phyloP scores from a whole-genome alignment of 345 rosid genomes.

The thale cress (Arabidopsis thaliana) region TAIR10.1 NC_003074.8:9639001-9639500 shows the following conservation, averaged over 20 bases:
- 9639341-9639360: conserved; percentile 45
- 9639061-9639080: too few relatives aligned
- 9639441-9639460: conserved; percentile 44
- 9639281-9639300: conserved; percentile 43
- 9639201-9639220: too few relatives aligned
- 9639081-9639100: too few relatives aligned
- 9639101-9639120: too few relatives aligned
- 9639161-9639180: too few relatives aligned
- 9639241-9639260: conserved; percentile 39
- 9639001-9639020: too few relatives aligned
- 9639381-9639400: conserved; percentile 55
- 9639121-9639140: too few relatives aligned
- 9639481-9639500: conserved; percentile 51
- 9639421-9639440: conserved; percentile 52
- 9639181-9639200: too few relatives aligned
- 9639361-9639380: conserved; percentile 41
- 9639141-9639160: too few relatives aligned
- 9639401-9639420: conserved; percentile 57
- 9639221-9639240: conserved; percentile 47
- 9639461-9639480: conserved; percentile 48
- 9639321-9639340: conserved; percentile 48
- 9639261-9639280: conserved; percentile 50
- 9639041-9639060: too few relatives aligned
- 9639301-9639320: conserved; percentile 56
- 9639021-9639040: too few relatives aligned